A percentile compares a stretch with the other conserved stretches of the same genome.
Conservation (phyloP, 2,329 filamentous ascomycete genomes). For the Byssoonygena ceratinophila region DNA sequence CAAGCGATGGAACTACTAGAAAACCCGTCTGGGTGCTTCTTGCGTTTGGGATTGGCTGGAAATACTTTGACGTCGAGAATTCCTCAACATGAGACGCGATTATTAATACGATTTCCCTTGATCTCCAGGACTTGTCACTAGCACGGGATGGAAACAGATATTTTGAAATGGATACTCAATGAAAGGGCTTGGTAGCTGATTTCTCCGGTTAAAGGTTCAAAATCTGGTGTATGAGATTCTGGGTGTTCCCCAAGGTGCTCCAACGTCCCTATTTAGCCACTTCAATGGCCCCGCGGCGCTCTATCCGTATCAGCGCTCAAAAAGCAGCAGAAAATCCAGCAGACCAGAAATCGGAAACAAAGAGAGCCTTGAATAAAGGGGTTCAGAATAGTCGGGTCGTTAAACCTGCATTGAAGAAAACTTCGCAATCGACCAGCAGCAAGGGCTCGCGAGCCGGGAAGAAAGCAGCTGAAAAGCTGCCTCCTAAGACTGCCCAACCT, state of each 20-base stretch:
- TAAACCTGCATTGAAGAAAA: constrained; percentile 20
- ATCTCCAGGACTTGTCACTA: too few relatives aligned
- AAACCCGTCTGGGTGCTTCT: too few relatives aligned
- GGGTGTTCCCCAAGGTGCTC: background rate
- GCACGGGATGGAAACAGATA: too few relatives aligned
- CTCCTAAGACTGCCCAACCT: background rate
- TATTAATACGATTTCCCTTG: too few relatives aligned
- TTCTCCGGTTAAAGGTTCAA: background rate
- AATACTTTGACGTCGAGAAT: too few relatives aligned
- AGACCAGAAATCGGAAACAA: constrained; percentile 13
- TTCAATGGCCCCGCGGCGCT: constrained; percentile 45
- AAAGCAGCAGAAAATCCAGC: constrained; percentile 17
- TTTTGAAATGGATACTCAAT: too few relatives aligned
- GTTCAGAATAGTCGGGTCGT: constrained; percentile 23
- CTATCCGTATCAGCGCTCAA: constrained; percentile 36
- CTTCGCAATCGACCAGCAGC: background rate
- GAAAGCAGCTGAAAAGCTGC: background rate
- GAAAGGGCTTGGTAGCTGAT: too few relatives aligned
- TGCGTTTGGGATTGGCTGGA: too few relatives aligned
- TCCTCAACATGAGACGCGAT: too few relatives aligned
- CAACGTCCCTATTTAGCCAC: background rate
- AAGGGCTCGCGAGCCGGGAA: background rate
- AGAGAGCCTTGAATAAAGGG: constrained; percentile 19
- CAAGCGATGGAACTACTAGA: too few relatives aligned
- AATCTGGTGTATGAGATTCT: constrained; percentile 1